Percentiles rank a stretch among this genome's conserved stretches.
phyloP scores from a whole-genome alignment of 352 stramenopile species.

The Pythium pyrilobum region DNA sequence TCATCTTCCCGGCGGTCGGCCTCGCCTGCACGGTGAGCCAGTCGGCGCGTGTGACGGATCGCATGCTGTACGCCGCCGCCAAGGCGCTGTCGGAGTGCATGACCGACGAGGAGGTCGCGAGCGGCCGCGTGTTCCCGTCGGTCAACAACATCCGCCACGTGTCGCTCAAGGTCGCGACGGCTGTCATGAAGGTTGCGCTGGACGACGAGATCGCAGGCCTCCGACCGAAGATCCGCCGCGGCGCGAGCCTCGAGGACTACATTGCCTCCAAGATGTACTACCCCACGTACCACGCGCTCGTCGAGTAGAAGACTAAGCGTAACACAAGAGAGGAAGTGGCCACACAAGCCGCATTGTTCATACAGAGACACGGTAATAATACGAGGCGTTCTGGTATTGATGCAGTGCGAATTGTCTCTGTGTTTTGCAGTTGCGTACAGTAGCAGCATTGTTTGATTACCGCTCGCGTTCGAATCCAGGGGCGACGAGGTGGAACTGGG shows the following conservation, averaged over 20 bases:
- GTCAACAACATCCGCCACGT: slow-evolving; percentile 92
- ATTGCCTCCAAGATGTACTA: slow-evolving; percentile 95
- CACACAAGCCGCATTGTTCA: not conserved
- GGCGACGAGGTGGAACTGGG: slow-evolving; percentile 52
- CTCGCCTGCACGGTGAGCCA: slow-evolving; percentile 88
- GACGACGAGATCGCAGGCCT: slow-evolving; percentile 85
- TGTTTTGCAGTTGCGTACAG: not conserved
- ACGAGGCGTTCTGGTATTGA: not conserved
- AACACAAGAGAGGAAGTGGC: not conserved
- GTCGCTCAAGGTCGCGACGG: slow-evolving; percentile 90
- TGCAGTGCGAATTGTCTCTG: too few species aligned
- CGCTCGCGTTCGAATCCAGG: slow-evolving; percentile 6
- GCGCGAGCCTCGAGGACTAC: slow-evolving; percentile 82
- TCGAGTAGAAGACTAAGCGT: slow-evolving; percentile 43
- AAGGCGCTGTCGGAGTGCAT: slow-evolving; percentile 93
- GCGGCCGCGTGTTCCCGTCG: slow-evolving; percentile 93
- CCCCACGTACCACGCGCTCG: slow-evolving; percentile 90
- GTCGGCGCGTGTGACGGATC: slow-evolving; percentile 81
- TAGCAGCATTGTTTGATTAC: slow-evolving; percentile 1
- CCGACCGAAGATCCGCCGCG: slow-evolving; percentile 57
- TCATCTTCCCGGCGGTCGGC: slow-evolving; percentile 96
- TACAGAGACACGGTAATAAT: not conserved
- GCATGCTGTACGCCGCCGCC: slow-evolving; percentile 94
- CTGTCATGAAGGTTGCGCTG: slow-evolving; percentile 88
- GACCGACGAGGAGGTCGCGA: slow-evolving; percentile 87